These are phyloP conservation scores for Jamesozyma spencerorum DNA, from an alignment of 805 yeast genomes.

Conservation along the genomic window DNA sequence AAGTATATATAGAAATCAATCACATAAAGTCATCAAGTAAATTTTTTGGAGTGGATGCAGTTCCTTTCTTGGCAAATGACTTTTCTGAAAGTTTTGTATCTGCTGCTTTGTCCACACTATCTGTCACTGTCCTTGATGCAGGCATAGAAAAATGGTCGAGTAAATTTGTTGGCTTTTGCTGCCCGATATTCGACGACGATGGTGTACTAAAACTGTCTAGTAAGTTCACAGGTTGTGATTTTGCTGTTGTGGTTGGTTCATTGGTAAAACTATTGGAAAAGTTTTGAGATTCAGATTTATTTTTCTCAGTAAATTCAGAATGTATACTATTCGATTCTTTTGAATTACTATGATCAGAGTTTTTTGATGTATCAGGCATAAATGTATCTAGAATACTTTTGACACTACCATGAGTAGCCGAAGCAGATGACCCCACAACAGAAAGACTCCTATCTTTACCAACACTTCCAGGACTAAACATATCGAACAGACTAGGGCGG, in stretches of 20 bases:
- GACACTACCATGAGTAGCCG: background rate
- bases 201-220: slow-evolving; percentile 6
- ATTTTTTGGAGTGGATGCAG: slow-evolving; percentile 17
- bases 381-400: background rate
- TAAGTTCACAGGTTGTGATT: slow-evolving; percentile 1
- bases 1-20: slow-evolving; percentile 1
- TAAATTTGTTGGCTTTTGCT: slow-evolving; percentile 3
- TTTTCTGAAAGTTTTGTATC: background rate
- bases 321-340: background rate
- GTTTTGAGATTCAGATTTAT: slow-evolving; percentile 1
- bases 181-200: too few species aligned
- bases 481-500: slow-evolving; percentile 26
- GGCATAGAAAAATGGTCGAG: slow-evolving; percentile 7
- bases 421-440: background rate
- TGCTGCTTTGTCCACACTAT: background rate
- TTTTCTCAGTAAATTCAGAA: background rate
- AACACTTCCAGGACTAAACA: slow-evolving; percentile 9
- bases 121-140: too few species aligned
- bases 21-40: slow-evolving; percentile 30
- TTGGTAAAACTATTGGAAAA: background rate
- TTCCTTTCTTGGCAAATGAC: background rate
- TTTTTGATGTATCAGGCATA: background rate
- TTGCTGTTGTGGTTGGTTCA: background rate
- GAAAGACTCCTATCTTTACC: background rate
- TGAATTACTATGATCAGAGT: background rate